phyloP scores from a whole-genome alignment of 2,329 filamentous ascomycete species.

The Zymoseptoria ardabiliae region DNA sequence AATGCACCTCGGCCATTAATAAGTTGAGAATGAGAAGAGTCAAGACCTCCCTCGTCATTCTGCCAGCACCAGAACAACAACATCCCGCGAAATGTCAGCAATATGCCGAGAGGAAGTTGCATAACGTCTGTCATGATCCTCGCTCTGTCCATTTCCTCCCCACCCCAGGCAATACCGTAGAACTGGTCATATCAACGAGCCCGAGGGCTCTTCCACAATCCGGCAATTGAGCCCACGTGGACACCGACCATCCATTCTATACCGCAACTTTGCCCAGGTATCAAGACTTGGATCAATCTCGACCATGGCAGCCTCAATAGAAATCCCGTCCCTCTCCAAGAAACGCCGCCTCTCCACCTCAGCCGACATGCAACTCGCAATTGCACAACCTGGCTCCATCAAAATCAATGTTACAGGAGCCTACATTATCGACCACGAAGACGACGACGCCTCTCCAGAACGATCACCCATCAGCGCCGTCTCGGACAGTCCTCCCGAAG shows the following conservation, averaged over 20 bases:
- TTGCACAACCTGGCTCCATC: slow-evolving; percentile 59
- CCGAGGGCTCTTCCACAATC: background rate
- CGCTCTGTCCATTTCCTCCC: background rate
- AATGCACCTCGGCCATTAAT: background rate
- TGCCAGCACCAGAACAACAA: background rate
- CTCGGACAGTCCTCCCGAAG: slow-evolving; percentile 32
- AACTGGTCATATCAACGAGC: background rate
- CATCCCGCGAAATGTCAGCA: background rate
- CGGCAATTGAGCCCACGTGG: background rate
- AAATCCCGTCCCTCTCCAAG: background rate
- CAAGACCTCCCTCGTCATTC: background rate
- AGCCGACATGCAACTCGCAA: slow-evolving; percentile 44
- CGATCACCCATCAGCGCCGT: slow-evolving; percentile 36
- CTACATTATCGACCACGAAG: slow-evolving; percentile 85
- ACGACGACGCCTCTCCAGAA: slow-evolving; percentile 27
- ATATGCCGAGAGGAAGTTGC: background rate
- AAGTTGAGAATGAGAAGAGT: background rate
- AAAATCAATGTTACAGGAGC: slow-evolving; percentile 95
- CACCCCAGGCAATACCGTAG: background rate
- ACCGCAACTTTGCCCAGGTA: background rate
- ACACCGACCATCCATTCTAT: background rate
- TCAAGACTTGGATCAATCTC: background rate
- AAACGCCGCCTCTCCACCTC: slow-evolving; percentile 28
- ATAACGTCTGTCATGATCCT: background rate
- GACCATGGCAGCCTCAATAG: slow-evolving; percentile 3